Percentiles rank a stretch among this genome's conserved stretches.
These are phyloP conservation scores for Cladosporium oxysporum DNA, from an alignment of 2,329 filamentous ascomycete genomes.

Conservation along the genomic window DNA sequence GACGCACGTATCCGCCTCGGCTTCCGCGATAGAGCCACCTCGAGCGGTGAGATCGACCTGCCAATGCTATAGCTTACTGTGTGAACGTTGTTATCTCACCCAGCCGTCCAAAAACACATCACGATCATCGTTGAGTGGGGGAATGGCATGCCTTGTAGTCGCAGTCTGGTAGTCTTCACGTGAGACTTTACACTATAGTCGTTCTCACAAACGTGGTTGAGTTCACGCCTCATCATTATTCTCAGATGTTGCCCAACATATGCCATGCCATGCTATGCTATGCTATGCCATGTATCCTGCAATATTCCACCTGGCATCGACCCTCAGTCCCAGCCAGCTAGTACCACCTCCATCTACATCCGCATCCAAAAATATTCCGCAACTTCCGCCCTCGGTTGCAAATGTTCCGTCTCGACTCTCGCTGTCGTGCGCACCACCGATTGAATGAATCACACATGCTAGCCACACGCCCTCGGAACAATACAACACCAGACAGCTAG, in stretches of 20 bases:
- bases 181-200: neutral
- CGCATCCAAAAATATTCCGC: slow-evolving; percentile 9
- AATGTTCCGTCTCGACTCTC: neutral
- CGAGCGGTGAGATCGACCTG: slow-evolving; percentile 7
- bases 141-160: neutral
- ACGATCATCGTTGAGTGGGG: neutral
- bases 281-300: neutral
- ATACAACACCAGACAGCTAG: neutral
- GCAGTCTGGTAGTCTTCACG: neutral
- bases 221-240: neutral
- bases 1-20: neutral
- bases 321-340: neutral
- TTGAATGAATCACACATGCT: neutral
- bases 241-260: neutral
- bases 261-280: too few species aligned
- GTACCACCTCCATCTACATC: neutral
- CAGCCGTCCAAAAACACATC: neutral
- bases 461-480: neutral
- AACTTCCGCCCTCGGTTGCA: slow-evolving; percentile 12
- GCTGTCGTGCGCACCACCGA: slow-evolving; percentile 3
- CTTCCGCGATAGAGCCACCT: slow-evolving; percentile 11
- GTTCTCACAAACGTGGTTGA: neutral
- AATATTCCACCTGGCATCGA: neutral
- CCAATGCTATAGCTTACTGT: neutral
- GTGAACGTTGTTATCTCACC: slow-evolving; percentile 3